Evolutionary conservation across 2,329 filamentous ascomycete species (phyloP).

Genomic region (Neospermospora avenae): DNA sequence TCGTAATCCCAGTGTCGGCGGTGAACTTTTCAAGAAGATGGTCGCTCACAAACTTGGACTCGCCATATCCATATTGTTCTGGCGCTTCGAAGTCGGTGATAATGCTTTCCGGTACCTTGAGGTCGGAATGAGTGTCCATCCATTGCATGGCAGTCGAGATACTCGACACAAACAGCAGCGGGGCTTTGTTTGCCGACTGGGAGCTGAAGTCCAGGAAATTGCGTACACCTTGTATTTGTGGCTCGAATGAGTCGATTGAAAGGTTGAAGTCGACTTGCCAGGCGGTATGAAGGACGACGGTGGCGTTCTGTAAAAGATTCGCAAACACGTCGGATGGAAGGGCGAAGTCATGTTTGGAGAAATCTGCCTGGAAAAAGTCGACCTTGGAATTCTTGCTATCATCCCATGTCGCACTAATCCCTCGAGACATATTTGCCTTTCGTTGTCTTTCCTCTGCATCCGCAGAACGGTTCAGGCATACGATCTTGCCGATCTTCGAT

Average conservation of each 20-base stretch:
- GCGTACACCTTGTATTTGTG: conserved; percentile 39
- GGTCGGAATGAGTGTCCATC: conserved; percentile 7
- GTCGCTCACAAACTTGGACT: conserved; percentile 30
- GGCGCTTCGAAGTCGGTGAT: conserved; percentile 37
- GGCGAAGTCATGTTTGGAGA: conserved; percentile 46
- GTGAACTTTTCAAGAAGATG: conserved; percentile 42
- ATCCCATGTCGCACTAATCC: conserved; percentile 27
- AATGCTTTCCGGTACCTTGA: conserved; percentile 37
- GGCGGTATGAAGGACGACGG: conserved; percentile 27
- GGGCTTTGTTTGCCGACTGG: conserved; percentile 11
- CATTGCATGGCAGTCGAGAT: conserved; percentile 24
- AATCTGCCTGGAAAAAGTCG: conserved; percentile 48
- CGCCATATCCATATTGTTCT: conserved; percentile 27
- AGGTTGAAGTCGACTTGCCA: conserved; percentile 42
- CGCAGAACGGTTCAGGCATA: conserved; percentile 47
- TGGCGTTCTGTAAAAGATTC: conserved; percentile 20
- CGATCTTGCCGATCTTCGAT: conserved; percentile 39
- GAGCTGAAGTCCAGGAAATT: conserved; percentile 36
- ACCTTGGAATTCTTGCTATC: conserved; percentile 28
- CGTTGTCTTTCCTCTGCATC: conserved; percentile 17
- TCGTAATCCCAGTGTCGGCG: conserved; percentile 38
- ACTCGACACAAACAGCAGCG: conserved; percentile 29
- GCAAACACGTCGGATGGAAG: conserved; percentile 33
- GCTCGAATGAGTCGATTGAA: conserved; percentile 36
- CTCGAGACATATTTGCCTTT: conserved; percentile 38